Evolutionary conservation across 805 yeast genomes (phyloP).

Genomic region (Cyberlindnera suaveolens): DNA sequence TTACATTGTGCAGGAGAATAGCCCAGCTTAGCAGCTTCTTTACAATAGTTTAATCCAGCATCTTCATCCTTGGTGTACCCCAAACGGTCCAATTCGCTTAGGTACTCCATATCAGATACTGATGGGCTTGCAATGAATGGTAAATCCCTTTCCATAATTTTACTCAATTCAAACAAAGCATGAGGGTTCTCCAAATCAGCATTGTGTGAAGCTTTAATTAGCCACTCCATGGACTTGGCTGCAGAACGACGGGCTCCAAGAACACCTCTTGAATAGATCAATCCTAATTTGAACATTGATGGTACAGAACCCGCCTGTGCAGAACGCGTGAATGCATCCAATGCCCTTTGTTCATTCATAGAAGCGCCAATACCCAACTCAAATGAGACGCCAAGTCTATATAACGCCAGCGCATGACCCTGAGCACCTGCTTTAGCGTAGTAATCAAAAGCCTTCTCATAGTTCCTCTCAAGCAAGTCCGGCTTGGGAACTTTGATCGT

Average conservation of each 20-base stretch:
- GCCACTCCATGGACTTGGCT: constrained; percentile 43
- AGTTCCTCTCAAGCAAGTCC: constrained; percentile 47
- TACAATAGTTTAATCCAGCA: constrained; percentile 45
- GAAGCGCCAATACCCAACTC: constrained; percentile 58
- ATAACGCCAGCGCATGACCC: constrained; percentile 55
- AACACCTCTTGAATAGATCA: constrained; percentile 49
- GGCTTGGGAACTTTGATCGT: constrained; percentile 37
- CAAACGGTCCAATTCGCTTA: constrained; percentile 27
- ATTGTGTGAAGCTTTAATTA: constrained; percentile 39
- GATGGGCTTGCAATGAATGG: constrained; percentile 15
- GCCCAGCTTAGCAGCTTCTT: constrained; percentile 52
- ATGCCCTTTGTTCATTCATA: constrained; percentile 40
- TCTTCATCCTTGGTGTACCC: constrained; percentile 30
- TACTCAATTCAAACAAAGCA: constrained; percentile 52
- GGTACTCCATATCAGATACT: constrained; percentile 25
- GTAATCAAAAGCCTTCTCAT: constrained; percentile 52
- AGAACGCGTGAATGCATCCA: constrained; percentile 50
- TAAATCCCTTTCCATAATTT: constrained; percentile 43
- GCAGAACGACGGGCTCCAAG: constrained; percentile 34
- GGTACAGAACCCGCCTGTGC: constrained; percentile 57
- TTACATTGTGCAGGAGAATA: constrained; percentile 65
- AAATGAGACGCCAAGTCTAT: constrained; percentile 63
- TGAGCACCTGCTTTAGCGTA: constrained; percentile 54
- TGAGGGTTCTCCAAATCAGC: constrained; percentile 44
- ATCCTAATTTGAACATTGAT: constrained; percentile 71